Base-by-base conservation (phyloP, 495 filamentous ascomycete species). In the Trichoderma gamsii region DNA sequence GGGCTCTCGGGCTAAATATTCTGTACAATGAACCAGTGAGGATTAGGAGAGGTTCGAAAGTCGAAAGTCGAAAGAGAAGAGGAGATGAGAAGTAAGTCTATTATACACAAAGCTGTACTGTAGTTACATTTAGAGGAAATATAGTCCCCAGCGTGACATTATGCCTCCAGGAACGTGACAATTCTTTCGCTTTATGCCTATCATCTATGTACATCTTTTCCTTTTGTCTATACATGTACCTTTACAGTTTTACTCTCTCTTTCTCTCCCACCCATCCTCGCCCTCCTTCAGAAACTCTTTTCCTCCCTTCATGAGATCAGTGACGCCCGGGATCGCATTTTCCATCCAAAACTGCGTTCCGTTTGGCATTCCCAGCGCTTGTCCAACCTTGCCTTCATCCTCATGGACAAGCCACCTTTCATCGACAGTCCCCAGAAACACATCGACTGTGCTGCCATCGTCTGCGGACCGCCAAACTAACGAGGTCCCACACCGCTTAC, bases 321-420 rank as follows among this genome's bases (percentile, higher is more conserved):
- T 67, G 1, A 67, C 65, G 7, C 65, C 65, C 29, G 43, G 41
- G 51, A 67, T 67, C 21, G 65, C 65, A 32, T 67, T 67, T 13
- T 67, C 65, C 65, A 67, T 67, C 65, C 65, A 67, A 32, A 67
- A 67, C n/a, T 67, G 65, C 16, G 35, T 46, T n/a, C 65, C 65
- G 27, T 67, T 67, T 1, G 65, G 65, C n/a, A 18, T 27, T 8
- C 43, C 43, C 65, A 67, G 21, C 4, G n/a, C 65, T 52, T 67
- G 41, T n/a, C 65, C 65, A 16, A 67, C 35, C 41, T 35, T 35
- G 38, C 65, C 43, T 4, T 43, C 65, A 25, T 44, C 21, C 23
- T 52, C 49, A 13, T 44, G 41, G 9, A 67, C 65, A 23, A 67
- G 43, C 65, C 65, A 67, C 6, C 32, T 51, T 35, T 67, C 65